These are phyloP conservation scores for Hibiscus mutabilis DNA, from an alignment of 345 rosid genomes.

Conservation along the genomic window DNA sequence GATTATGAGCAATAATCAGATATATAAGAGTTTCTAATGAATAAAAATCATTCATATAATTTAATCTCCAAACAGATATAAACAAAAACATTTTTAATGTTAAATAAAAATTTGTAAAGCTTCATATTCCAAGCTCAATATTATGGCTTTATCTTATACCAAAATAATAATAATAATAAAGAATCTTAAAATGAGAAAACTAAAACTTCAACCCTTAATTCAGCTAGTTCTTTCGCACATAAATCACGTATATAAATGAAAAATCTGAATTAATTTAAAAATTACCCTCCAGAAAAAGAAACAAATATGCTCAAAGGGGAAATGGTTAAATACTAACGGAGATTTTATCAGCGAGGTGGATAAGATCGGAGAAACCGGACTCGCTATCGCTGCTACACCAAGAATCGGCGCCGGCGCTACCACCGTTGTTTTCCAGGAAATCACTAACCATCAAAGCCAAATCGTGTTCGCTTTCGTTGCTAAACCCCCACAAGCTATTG, in stretches of 20 bases:
- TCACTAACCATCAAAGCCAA: constrained; percentile 82
- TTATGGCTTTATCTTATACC: background rate
- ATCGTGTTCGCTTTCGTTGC: constrained; percentile 86
- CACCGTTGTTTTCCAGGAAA: constrained; percentile 62
- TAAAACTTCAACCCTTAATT: background rate
- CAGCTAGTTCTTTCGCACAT: background rate
- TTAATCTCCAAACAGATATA: background rate
- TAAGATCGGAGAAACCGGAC: constrained; percentile 67
- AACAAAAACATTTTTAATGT: background rate
- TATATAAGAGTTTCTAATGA: background rate
- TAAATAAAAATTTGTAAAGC: background rate
- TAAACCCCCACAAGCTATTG: constrained; percentile 40
- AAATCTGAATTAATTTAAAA: background rate
- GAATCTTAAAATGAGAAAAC: no score
- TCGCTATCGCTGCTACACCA: constrained; percentile 88
- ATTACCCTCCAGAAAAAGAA: background rate
- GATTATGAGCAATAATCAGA: background rate
- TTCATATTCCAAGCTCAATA: background rate
- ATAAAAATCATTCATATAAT: background rate
- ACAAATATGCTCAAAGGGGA: background rate
- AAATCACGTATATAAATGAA: background rate
- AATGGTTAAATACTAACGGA: constrained; percentile 33
- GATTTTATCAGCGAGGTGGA: constrained; percentile 63
- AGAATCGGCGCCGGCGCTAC: constrained; percentile 50
- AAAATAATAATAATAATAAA: no score